Evolutionary conservation across 2,329 filamentous ascomycete genomes (phyloP), one percentile per base, ranked within the genome.

Genomic region (Beauveria asiatica): DNA sequence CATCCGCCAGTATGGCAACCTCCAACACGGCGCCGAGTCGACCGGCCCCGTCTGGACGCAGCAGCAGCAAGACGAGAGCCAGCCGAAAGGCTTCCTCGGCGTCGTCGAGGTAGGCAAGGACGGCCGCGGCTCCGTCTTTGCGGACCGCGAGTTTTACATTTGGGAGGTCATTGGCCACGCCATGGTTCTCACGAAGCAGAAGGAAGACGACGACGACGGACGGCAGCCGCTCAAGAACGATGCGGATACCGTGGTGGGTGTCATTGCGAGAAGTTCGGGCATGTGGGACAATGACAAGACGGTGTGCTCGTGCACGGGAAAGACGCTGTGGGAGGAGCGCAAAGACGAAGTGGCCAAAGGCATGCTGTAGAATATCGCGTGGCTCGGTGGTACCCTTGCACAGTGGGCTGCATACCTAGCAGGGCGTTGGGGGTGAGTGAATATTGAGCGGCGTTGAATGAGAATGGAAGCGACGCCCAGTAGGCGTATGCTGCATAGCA

Each of bases 231-330:
- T 87, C 66, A 80, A 80, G 67, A 92, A 96, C 66, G 90, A 96
- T 70, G 81, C 86, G 59, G 85, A 95, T 72, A 96, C 92, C 21
- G 78, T 97, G 55, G 90, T 96, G 2, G 94, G 94, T 9, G 92
- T 99, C 56, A 90, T 99, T 75, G 94, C 94, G 53, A 82, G 94
- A 70, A 97, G 92, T 73, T 93, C 94, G 17, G 94, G 94, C n/a
- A 88, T 96, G 63, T 99, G 94, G 94, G 93, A 97, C 73, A 96
- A 99, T 68, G 91, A 97, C 72, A 99, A 97, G 82, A 96, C 90
- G 50, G 93, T 99, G 6, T 99, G 94, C 73, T 96, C 92, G 52
- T 99, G 94, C 75, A 96, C 92, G 42, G 94, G 94, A 4, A 97
- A 97, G 84, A 97, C 92, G 60, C 84, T 99, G 11, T 99, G 94